Percentiles rank a stretch among this genome's conserved stretches.
These are phyloP conservation scores for Parachaetomium inaequale DNA, from an alignment of 495 filamentous ascomycete genomes.

Conservation along the genomic window DNA sequence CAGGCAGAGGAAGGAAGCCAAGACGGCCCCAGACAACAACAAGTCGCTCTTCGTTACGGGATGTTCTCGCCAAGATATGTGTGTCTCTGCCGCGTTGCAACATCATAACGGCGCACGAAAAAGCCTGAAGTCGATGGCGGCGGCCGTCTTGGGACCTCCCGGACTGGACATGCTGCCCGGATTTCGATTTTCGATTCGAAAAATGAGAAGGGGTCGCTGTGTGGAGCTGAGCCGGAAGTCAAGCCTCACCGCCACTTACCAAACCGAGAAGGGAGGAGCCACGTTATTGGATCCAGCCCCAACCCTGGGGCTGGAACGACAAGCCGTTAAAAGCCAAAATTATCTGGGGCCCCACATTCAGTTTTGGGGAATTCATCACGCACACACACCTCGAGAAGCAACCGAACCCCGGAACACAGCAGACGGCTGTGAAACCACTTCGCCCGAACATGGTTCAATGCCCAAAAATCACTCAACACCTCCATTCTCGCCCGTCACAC, in stretches of 20 bases:
- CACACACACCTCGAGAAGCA: constrained; percentile 1
- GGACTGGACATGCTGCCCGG: background rate
- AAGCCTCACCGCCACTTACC: background rate
- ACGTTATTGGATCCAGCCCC: background rate
- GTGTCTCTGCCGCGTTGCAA: background rate
- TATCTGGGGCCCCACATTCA: constrained; percentile 1
- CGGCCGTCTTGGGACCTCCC: background rate
- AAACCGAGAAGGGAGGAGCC: constrained; percentile 6
- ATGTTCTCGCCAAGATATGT: constrained; percentile 12
- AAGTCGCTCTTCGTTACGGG: no score
- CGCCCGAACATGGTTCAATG: background rate
- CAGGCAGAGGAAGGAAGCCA: background rate
- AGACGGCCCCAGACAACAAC: no score
- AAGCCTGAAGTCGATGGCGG: background rate
- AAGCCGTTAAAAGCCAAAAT: constrained; percentile 1
- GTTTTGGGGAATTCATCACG: constrained; percentile 13
- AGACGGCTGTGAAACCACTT: background rate
- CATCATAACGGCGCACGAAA: background rate
- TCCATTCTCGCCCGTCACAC: background rate
- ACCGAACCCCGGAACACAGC: background rate
- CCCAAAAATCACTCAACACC: constrained; percentile 19
- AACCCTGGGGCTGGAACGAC: background rate
- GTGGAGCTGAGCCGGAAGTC: background rate
- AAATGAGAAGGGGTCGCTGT: background rate
- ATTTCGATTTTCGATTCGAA: background rate